Percentiles rank a stretch among this genome's conserved stretches.
Conservation (phyloP, 441 rosid genomes). For the Croton setiger region DNA sequence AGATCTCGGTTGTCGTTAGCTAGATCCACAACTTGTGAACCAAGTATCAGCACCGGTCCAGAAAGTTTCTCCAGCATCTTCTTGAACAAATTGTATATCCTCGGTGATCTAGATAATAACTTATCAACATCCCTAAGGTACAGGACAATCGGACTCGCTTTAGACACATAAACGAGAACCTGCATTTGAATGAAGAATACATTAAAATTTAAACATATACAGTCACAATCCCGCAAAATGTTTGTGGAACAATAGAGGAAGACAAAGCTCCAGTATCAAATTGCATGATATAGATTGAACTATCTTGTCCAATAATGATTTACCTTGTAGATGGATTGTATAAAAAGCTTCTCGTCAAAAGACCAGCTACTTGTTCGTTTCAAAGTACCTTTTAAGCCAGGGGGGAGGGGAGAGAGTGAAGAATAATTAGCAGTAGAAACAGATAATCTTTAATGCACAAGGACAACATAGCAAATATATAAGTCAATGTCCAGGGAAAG, state of each 20-base stretch:
- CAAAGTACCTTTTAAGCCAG: constrained; percentile 49
- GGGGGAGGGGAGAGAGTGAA: background rate
- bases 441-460: background rate
- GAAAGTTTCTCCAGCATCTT: constrained; percentile 71
- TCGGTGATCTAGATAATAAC: constrained; percentile 63
- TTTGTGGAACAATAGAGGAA: background rate
- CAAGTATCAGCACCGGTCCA: constrained; percentile 72
- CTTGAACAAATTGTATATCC: constrained; percentile 62
- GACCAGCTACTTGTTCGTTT: constrained; percentile 74
- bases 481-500: background rate
- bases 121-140: constrained; percentile 72
- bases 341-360: constrained; percentile 81
- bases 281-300: background rate
- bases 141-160: constrained; percentile 67
- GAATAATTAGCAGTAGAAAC: background rate
- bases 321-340: constrained; percentile 87
- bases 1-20: constrained; percentile 59
- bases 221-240: background rate
- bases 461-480: background rate
- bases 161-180: constrained; percentile 74
- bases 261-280: constrained; percentile 1
- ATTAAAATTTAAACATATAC: too few relatives aligned
- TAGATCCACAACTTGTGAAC: constrained; percentile 65
- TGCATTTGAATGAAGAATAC: constrained; percentile 26
- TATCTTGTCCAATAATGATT: background rate